Conservation (phyloP, 345 rosid genomes). For the Erysimum cheiranthoides region DNA sequence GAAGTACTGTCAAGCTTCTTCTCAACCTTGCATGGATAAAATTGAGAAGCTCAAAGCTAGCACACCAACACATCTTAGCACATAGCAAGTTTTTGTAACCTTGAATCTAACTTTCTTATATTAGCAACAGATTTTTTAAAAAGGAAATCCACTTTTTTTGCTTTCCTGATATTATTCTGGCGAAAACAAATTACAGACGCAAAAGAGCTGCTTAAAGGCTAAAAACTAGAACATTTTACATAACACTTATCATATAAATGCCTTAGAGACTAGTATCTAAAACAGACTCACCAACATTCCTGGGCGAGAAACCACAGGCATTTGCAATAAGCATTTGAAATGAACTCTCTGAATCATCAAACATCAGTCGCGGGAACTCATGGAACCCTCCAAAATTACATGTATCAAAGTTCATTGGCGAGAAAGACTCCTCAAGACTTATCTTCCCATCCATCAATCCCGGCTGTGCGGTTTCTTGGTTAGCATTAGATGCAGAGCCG, state of each 20-base stretch:
- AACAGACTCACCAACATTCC: constrained; percentile 58
- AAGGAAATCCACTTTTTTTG: constrained; percentile 36
- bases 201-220: constrained; percentile 37
- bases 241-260: constrained; percentile 26
- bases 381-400: constrained; percentile 81
- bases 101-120: constrained; percentile 25
- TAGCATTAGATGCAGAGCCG: constrained; percentile 48
- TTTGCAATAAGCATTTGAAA: constrained; percentile 73
- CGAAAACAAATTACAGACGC: constrained; percentile 35
- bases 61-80: constrained; percentile 17
- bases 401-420: constrained; percentile 76
- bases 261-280: constrained; percentile 44
- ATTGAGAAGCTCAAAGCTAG: constrained; percentile 46
- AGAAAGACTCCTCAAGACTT: constrained; percentile 64
- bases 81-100: background rate
- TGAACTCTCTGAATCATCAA: constrained; percentile 81
- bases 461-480: constrained; percentile 46
- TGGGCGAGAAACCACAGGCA: constrained; percentile 66
- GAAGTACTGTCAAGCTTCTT: constrained; percentile 55
- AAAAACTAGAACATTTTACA: constrained; percentile 41
- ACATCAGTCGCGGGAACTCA: constrained; percentile 75
- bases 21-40: constrained; percentile 37
- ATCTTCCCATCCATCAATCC: constrained; percentile 59
- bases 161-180: constrained; percentile 36
- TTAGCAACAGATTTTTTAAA: constrained; percentile 20